Conservation (phyloP, 495 filamentous ascomycete genomes). For the Bacidia rubella region DNA sequence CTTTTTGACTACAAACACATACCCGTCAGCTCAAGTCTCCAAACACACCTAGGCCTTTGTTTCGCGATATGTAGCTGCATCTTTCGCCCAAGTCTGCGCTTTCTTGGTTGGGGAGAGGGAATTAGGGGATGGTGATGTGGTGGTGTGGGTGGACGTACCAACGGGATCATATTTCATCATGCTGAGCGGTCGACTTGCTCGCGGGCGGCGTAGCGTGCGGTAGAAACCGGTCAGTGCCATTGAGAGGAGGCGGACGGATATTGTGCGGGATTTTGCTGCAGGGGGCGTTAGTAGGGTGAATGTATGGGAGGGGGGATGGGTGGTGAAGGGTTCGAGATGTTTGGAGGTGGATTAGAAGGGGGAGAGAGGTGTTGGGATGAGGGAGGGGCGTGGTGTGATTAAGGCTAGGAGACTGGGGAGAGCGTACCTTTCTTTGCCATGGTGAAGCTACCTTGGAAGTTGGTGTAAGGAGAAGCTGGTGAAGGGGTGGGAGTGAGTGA, state of each 20-base stretch:
- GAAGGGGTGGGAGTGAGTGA: no score
- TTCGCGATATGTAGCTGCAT: no score
- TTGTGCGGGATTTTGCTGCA: slow-evolving; percentile 79
- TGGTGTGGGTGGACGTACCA: slow-evolving; percentile 42
- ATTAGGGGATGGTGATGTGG: no score
- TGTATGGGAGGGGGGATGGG: background rate
- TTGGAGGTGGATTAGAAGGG: no score
- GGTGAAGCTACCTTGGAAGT: background rate
- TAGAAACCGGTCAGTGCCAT: slow-evolving; percentile 99
- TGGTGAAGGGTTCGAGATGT: no score
- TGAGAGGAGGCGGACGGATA: slow-evolving; percentile 85
- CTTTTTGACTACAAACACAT: slow-evolving; percentile 46
- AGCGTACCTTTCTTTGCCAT: slow-evolving; percentile 19
- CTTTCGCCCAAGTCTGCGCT: no score
- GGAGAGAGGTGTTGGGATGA: background rate
- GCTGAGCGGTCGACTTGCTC: slow-evolving; percentile 68
- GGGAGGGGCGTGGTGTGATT: background rate
- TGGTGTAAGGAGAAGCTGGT: background rate
- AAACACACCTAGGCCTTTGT: background rate
- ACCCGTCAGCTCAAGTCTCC: background rate
- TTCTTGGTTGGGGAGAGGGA: no score
- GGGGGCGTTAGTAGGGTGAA: background rate
- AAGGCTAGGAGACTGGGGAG: background rate
- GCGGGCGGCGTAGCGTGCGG: slow-evolving; percentile 73
- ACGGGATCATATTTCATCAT: slow-evolving; percentile 99